These are phyloP conservation scores for Blastocystis hominis DNA, from an alignment of 352 stramenopile species.

Conservation along the genomic window DNA sequence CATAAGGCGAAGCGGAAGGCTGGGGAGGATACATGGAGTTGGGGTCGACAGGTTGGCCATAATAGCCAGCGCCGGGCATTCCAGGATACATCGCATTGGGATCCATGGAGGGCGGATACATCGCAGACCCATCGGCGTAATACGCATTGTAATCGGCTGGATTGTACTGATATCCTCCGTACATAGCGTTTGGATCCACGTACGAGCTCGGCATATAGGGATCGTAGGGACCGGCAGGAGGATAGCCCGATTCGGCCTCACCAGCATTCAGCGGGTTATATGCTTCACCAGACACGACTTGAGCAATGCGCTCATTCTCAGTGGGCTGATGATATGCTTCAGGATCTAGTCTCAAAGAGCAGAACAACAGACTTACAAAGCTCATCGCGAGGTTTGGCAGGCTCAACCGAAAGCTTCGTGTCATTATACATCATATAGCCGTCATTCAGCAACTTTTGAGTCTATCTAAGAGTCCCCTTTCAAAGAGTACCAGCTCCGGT, in stretches of 20 bases:
- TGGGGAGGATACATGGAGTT: neutral
- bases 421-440: constrained; percentile 10
- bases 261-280: neutral
- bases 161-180: neutral
- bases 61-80: neutral
- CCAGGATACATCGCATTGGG: neutral
- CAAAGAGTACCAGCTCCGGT: neutral
- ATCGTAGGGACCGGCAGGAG: neutral
- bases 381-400: constrained; percentile 2
- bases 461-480: neutral
- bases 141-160: neutral
- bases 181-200: neutral
- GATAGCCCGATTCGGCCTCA: neutral
- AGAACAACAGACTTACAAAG: neutral
- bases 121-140: neutral
- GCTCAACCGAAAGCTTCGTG: neutral
- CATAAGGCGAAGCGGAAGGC: neutral
- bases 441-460: constrained; percentile 13
- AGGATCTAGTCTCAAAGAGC: neutral
- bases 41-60: neutral
- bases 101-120: neutral
- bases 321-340: neutral
- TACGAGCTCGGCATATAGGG: neutral
- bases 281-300: neutral
- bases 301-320: neutral